A percentile compares a stretch with the other conserved stretches of the same genome.
phyloP scores from a whole-genome alignment of 2,329 filamentous ascomycete genomes.

The Fusarium sp. region DNA sequence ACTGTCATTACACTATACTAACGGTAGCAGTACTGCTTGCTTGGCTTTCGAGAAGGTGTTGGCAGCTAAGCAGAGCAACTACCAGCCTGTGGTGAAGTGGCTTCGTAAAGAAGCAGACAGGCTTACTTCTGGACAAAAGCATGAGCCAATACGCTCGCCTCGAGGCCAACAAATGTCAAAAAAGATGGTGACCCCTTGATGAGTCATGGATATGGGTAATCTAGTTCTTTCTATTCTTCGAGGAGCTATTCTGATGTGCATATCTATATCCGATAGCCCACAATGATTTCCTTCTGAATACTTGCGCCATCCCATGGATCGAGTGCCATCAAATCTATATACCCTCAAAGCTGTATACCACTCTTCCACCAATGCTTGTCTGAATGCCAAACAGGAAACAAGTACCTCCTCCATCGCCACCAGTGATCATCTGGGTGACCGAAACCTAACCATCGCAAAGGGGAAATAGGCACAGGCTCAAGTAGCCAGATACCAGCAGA shows the following conservation, averaged over 20 bases:
- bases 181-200: not conserved
- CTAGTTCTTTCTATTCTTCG: not conserved
- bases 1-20: not conserved
- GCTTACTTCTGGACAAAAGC: slow-evolving; percentile 43
- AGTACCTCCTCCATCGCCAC: slow-evolving; percentile 73
- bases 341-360: slow-evolving; percentile 51
- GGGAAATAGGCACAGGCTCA: slow-evolving; percentile 84
- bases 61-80: slow-evolving; percentile 76
- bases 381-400: slow-evolving; percentile 66
- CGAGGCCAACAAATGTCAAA: not conserved
- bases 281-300: too few species aligned
- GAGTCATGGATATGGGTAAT: not conserved
- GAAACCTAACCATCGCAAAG: slow-evolving; percentile 73
- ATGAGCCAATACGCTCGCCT: not conserved
- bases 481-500: slow-evolving; percentile 80
- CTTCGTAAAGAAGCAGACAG: slow-evolving; percentile 63
- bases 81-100: slow-evolving; percentile 75
- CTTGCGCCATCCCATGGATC: not conserved
- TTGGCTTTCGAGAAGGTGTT: slow-evolving; percentile 78
- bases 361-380: slow-evolving; percentile 73
- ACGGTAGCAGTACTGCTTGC: slow-evolving; percentile 69
- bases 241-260: slow-evolving; percentile 1
- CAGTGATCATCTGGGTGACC: slow-evolving; percentile 71
- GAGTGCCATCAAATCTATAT: not conserved
- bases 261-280: not conserved